These are phyloP conservation scores for Candida tammaniensis DNA, from an alignment of 805 yeast species.

Conservation along the genomic window DNA sequence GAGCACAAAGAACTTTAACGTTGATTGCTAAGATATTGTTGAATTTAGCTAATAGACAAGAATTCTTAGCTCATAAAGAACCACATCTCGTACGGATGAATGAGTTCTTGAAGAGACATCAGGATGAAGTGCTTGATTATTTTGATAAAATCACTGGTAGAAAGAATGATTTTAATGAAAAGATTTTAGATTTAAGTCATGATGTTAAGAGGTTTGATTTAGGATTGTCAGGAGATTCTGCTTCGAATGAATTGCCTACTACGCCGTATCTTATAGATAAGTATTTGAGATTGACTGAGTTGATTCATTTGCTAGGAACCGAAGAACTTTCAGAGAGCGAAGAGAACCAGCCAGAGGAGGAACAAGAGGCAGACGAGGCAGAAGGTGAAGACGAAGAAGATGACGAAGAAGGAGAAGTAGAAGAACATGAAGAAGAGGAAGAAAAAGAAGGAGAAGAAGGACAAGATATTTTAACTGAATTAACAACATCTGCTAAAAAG, in stretches of 20 bases:
- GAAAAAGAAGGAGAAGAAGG: conserved; percentile 3
- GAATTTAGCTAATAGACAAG: conserved; percentile 73
- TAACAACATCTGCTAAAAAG: not conserved
- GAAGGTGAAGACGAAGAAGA: conserved; percentile 7
- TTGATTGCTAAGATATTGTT: conserved; percentile 76
- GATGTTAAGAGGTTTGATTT: conserved; percentile 56
- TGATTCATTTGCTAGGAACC: conserved; percentile 45
- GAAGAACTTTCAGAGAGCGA: conserved; percentile 4
- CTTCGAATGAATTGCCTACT: conserved; percentile 59
- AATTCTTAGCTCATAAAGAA: conserved; percentile 77
- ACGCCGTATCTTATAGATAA: conserved; percentile 70
- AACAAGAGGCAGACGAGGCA: conserved; percentile 4
- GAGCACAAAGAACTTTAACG: conserved; percentile 73
- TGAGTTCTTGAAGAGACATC: conserved; percentile 56
- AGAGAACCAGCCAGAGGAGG: conserved; percentile 4
- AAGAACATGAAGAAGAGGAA: conserved; percentile 2
- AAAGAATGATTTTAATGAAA: conserved; percentile 62
- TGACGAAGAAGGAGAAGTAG: conserved; percentile 3
- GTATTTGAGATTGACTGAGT: conserved; percentile 56
- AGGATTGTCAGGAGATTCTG: conserved; percentile 48
- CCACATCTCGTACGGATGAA: conserved; percentile 76
- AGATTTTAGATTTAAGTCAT: conserved; percentile 53
- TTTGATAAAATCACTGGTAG: conserved; percentile 70
- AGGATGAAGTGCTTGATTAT: conserved; percentile 60
- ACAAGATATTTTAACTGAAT: conserved; percentile 5